Base-by-base conservation (phyloP, 192 early-diverging fungal species). In the Chytriomyces sp. region DNA sequence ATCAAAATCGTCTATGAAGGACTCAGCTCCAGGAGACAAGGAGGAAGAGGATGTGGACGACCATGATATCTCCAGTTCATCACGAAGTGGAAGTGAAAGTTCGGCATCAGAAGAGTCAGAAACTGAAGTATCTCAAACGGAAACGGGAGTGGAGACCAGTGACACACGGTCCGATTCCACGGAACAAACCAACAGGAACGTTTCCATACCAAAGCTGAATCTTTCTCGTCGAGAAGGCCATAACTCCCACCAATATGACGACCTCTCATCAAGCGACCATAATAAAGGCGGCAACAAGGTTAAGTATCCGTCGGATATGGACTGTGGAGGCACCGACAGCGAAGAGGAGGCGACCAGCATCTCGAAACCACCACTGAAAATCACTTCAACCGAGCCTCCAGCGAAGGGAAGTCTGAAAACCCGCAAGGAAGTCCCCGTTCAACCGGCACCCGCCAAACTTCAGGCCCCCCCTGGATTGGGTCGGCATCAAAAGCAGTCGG, bases 401-500 rank as follows among this genome's bases (percentile, higher is more conserved):
- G 26, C 56, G 19, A 58, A 58, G 17, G 17, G 44, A 49, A 49
- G 22, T 49, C 22, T n/a, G 22, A 49, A 30, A 44, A 64, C 62
- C 26, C 32, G 8, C 59, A 17, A 37, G 14, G 7, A 12, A 37
- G 28, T 14, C 17, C 4, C 37, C 59, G 12, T 12, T 14, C 14
- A 14, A n/a, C 59, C 17, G 32, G 59, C 59, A 36, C 2, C 12
- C 10, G 6, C 14, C 14, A 61, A 30, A 32, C 14, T 61, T 14
- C 28, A 61, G 28, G 58, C 34, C 30, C 62, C 65, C 32, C 10
- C 52, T 22, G 32, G 34, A 53, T 12, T n/a, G 22, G 6, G 52
- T 28, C 33, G 25, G 12, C 30, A 8, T 26, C 62, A 64, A 55
- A 58, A 74, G 40, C 58, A 58, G 30, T 74, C 73, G 7, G 64